Conservation (phyloP, 1,139 yeast genomes). For the Spathaspora jeffriesii region DNA sequence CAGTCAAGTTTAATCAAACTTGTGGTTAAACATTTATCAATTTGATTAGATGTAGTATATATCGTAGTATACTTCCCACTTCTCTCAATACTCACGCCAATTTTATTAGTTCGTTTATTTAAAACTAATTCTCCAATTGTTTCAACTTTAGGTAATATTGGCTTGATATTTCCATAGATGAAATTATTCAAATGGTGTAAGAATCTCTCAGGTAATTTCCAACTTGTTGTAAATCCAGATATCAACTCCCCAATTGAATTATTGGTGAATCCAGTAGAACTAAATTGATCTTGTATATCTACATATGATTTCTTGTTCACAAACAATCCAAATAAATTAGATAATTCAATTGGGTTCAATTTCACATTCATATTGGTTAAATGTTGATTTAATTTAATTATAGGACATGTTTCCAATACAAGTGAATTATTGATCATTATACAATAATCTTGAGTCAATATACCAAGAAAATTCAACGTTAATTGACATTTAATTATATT, state of each 20-base stretch:
- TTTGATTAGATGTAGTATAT: background rate
- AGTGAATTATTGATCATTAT: too few relatives aligned
- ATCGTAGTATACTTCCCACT: background rate
- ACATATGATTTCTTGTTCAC: background rate
- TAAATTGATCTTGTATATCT: background rate
- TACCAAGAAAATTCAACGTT: background rate
- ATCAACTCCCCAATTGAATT: background rate
- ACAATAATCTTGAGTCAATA: too few relatives aligned
- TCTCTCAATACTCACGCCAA: background rate
- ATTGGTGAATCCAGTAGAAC: background rate
- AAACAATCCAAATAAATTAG: too few relatives aligned
- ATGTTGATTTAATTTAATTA: too few relatives aligned
- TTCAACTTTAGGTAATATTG: background rate
- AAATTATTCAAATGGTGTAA: background rate
- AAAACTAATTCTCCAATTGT: background rate
- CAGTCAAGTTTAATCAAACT: background rate
- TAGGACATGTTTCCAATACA: too few relatives aligned
- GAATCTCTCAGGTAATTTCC: background rate
- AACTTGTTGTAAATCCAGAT: background rate
- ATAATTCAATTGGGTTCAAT: too few relatives aligned
- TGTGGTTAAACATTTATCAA: background rate
- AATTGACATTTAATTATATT: background rate
- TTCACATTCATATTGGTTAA: too few relatives aligned
- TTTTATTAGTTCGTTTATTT: slow-evolving; percentile 3
- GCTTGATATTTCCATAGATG: background rate